Evolutionary conservation across 345 rosid species (phyloP).

Genomic region (Kandelia obovata): DNA sequence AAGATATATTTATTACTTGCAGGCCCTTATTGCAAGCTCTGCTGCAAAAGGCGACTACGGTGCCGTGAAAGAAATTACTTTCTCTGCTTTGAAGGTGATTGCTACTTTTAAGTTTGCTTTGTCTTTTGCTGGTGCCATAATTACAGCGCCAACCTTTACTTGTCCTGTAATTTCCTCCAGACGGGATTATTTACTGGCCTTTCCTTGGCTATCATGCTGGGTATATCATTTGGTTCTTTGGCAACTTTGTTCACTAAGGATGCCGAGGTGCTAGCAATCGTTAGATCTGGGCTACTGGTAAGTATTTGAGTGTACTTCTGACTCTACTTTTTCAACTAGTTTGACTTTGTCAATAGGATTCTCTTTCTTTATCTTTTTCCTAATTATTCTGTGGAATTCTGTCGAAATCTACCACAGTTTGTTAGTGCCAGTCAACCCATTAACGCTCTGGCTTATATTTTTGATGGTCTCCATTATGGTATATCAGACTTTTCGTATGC

Average conservation of each 20-base stretch:
- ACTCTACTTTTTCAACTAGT: neutral
- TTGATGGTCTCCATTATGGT: constrained; percentile 50
- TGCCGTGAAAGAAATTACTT: constrained; percentile 35
- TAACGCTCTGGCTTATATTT: constrained; percentile 41
- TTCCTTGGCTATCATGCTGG: constrained; percentile 34
- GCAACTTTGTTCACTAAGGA: constrained; percentile 41
- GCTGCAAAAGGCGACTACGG: constrained; percentile 35
- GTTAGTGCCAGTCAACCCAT: constrained; percentile 39
- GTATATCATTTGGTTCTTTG: constrained; percentile 32
- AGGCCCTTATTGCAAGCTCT: constrained; percentile 50
- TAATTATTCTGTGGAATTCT: neutral
- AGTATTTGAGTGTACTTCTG: neutral
- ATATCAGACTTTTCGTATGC: constrained; percentile 45
- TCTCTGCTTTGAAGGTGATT: constrained; percentile 35
- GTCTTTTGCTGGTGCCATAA: neutral
- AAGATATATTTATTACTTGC: constrained; percentile 7
- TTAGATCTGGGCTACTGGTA: constrained; percentile 37
- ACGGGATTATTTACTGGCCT: constrained; percentile 39
- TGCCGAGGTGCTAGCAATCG: constrained; percentile 29
- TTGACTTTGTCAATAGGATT: too few relatives aligned
- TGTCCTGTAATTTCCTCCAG: constrained; percentile 21
- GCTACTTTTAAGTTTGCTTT: neutral
- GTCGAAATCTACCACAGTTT: constrained; percentile 23
- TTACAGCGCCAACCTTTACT: neutral
- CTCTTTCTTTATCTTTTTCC: neutral